Base-by-base conservation (phyloP, 23 red algal genomes). In the Gracilariopsis chorda region DNA sequence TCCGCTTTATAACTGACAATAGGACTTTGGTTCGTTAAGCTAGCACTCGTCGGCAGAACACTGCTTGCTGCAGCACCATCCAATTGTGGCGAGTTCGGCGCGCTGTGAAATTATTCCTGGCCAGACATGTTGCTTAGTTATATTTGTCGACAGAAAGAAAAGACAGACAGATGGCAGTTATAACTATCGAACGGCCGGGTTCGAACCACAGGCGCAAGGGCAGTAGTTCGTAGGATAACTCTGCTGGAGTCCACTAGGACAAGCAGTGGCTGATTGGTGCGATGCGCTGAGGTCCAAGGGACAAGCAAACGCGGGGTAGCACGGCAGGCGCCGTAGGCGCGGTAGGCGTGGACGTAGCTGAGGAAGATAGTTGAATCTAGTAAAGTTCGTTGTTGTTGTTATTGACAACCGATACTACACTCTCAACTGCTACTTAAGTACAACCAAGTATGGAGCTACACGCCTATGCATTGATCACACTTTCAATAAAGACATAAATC, bases 111-210 rank as follows among this genome's bases (percentile, higher is more conserved):
- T 2, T 2, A 41, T 37, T 68, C 62, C 0, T 40, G 32, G 33
- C 62, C 62, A 41, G 62, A 68, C 62, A 68, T 68, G 27, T 68
- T 68, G 62, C 62, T 9, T 68, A 68, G 62, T 6, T 68, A 40
- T 68, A 68, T 39, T 68, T 41, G 62, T 68, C 62, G 62, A 68
- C 28, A 39, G n/a, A 68, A 68, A 9, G 62, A 14, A 39, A 30
- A 36, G 62, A 12, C 14, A 39, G 62, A 68, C 62, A 30, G 62
- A 40, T 68, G 62, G 41, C 28, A 68, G 62, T 68, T 68, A 68
- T 68, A 68, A 68, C 62, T 68, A 68, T 68, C 62, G 41, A 37
- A 12, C 62, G 33, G 59, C 59, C 62, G 33, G 62, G 12, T 68
- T 41, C 13, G 33, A 41, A 41, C 62, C 62, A 68, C 62, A 12